Conservation (phyloP, 169 alveolate genomes). For the Cyclospora cayetanensis region DNA sequence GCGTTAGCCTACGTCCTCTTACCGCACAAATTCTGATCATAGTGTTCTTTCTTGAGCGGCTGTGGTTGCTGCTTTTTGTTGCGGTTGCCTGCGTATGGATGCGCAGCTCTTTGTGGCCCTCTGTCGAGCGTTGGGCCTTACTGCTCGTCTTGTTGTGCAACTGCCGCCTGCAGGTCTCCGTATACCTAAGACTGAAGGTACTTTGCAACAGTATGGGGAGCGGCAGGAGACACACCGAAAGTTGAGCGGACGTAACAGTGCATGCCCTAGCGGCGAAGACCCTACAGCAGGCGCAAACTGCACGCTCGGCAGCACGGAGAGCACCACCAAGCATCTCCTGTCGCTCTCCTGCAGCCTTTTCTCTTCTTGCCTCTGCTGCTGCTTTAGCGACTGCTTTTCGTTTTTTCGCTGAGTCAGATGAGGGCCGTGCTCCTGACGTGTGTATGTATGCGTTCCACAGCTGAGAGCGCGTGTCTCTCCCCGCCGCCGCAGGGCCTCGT, state of each 20-base stretch:
- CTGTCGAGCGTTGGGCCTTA: slow-evolving; percentile 34
- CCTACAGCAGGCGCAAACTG: neutral
- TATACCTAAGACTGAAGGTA: slow-evolving; percentile 15
- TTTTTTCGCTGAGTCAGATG: neutral
- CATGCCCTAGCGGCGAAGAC: neutral
- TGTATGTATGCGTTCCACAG: neutral
- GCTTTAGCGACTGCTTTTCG: no score
- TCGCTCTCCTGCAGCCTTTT: neutral
- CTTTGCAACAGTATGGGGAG: neutral
- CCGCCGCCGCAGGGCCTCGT: slow-evolving; percentile 29
- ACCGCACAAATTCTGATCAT: no score
- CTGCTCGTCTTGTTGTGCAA: slow-evolving; percentile 10
- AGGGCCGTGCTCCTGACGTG: neutral
- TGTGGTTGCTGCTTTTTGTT: neutral
- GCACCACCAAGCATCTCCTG: neutral
- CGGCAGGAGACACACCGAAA: slow-evolving; percentile 1
- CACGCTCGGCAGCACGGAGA: neutral
- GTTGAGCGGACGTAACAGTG: neutral
- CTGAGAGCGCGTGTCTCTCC: neutral
- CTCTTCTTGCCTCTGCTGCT: neutral
- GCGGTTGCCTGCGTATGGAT: neutral
- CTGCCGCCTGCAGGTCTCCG: slow-evolving; percentile 58
- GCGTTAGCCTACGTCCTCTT: no score
- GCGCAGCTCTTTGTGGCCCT: slow-evolving; percentile 23
- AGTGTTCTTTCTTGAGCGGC: neutral